These are phyloP conservation scores for Cyathus striatus DNA, from an alignment of 768 basidiomycete species.

Conservation along the genomic window DNA sequence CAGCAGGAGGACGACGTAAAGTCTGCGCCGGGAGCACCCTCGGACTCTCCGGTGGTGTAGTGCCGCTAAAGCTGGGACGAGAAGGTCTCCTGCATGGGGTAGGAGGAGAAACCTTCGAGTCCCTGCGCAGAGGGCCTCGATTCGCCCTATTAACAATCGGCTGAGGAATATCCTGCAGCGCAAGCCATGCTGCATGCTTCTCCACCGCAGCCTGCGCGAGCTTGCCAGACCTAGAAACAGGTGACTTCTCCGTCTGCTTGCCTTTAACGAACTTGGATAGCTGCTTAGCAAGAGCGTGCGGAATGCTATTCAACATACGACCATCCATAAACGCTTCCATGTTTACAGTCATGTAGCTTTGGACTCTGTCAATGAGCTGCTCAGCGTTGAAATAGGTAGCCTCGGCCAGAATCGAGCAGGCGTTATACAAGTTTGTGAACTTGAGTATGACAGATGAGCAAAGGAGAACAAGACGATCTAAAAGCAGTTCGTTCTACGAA, in stretches of 20 bases:
- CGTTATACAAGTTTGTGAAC: conserved; percentile 68
- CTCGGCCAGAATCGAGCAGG: conserved; percentile 73
- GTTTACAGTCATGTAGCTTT: conserved; percentile 77
- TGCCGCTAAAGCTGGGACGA: conserved; percentile 4
- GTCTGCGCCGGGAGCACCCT: conserved; percentile 7
- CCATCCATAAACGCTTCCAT: conserved; percentile 85
- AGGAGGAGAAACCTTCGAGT: conserved; percentile 13
- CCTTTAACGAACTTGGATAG: conserved; percentile 52
- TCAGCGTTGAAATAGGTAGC: conserved; percentile 74
- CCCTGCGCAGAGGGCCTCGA: conserved; percentile 7
- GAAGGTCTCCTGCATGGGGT: conserved; percentile 9
- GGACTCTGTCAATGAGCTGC: conserved; percentile 63
- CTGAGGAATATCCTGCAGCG: conserved; percentile 59
- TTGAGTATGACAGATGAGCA: conserved; percentile 75
- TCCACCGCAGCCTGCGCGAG: conserved; percentile 52
- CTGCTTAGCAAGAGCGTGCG: conserved; percentile 57
- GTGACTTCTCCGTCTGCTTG: conserved; percentile 62
- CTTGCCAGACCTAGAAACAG: conserved; percentile 53
- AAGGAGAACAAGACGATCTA: conserved; percentile 79
- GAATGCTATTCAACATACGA: conserved; percentile 74
- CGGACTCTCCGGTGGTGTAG: conserved; percentile 18
- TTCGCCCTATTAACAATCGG: conserved; percentile 37
- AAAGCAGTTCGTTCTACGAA: conserved; percentile 74
- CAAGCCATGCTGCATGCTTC: conserved; percentile 69
- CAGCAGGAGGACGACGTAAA: conserved; percentile 30